Evolutionary conservation across 768 basidiomycete genomes (phyloP).

Genomic region (Lyophyllum semitale): DNA sequence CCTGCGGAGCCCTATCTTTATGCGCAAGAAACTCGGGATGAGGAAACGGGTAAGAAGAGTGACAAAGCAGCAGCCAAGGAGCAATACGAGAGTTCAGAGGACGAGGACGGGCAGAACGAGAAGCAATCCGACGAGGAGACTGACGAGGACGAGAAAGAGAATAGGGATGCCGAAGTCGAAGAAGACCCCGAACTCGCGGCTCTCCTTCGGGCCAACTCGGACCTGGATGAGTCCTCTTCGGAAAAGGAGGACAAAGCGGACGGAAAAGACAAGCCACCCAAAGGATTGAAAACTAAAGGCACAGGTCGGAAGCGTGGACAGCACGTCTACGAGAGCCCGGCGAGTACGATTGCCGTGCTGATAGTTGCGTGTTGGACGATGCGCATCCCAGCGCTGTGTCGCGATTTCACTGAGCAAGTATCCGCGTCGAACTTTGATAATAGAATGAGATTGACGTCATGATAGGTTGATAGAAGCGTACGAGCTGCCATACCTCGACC

Average conservation of each 20-base stretch:
- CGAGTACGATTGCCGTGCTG: slow-evolving; percentile 64
- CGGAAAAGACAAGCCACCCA: slow-evolving; percentile 8
- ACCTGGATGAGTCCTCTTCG: slow-evolving; percentile 37
- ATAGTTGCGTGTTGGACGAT: slow-evolving; percentile 79
- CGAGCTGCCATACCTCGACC: slow-evolving; percentile 81
- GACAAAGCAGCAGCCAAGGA: neutral
- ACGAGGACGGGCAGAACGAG: slow-evolving; percentile 18
- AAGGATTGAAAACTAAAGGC: slow-evolving; percentile 12
- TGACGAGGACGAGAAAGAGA: slow-evolving; percentile 4
- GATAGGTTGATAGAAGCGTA: slow-evolving; percentile 73
- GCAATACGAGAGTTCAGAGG: neutral
- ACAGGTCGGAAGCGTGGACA: slow-evolving; percentile 18
- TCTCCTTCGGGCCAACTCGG: slow-evolving; percentile 45
- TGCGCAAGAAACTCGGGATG: slow-evolving; percentile 31
- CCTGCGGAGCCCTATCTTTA: slow-evolving; percentile 60
- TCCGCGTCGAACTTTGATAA: neutral
- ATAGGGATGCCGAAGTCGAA: slow-evolving; percentile 16
- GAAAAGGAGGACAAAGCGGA: slow-evolving; percentile 28
- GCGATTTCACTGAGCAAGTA: slow-evolving; percentile 72
- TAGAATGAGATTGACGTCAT: neutral
- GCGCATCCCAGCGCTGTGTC: slow-evolving; percentile 73
- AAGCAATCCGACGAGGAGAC: slow-evolving; percentile 4
- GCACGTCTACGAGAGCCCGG: slow-evolving; percentile 37
- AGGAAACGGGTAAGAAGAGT: slow-evolving; percentile 8
- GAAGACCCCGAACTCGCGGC: slow-evolving; percentile 44